Percentiles rank a stretch among this genome's conserved stretches.
These are phyloP conservation scores for Penicillium robsamsonii DNA, from an alignment of 495 filamentous ascomycete genomes.

Conservation along the genomic window DNA sequence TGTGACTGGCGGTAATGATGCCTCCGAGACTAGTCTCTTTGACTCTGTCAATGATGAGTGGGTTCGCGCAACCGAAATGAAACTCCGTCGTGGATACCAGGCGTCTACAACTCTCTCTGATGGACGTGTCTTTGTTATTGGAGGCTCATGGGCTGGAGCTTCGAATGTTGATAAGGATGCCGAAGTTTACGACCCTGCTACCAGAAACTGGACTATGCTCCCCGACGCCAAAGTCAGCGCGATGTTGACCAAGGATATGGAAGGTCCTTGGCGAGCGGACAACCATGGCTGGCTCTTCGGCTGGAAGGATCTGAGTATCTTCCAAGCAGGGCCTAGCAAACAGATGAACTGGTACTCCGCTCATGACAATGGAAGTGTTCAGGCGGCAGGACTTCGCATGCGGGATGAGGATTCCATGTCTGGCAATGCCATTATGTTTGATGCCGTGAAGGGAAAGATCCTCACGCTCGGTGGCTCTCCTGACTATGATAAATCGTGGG, in stretches of 20 bases:
- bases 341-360: conserved; percentile 49
- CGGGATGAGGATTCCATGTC: conserved; percentile 53
- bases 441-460: conserved; percentile 54
- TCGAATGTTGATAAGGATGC: conserved; percentile 46
- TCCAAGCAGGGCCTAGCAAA: conserved; percentile 55
- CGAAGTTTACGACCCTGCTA: conserved; percentile 50
- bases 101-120: conserved; percentile 50
- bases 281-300: conserved; percentile 56
- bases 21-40: conserved; percentile 48
- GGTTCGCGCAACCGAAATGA: conserved; percentile 38
- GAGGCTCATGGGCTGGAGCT: conserved; percentile 55
- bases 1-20: conserved; percentile 52
- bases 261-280: conserved; percentile 26
- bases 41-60: conserved; percentile 27
- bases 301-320: conserved; percentile 52
- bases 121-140: conserved; percentile 58
- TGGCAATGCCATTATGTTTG: conserved; percentile 56
- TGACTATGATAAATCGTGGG: conserved; percentile 42
- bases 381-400: conserved; percentile 30
- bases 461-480: conserved; percentile 50
- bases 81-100: conserved; percentile 57
- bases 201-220: conserved; percentile 39
- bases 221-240: conserved; percentile 36
- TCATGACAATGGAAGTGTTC: conserved; percentile 36
- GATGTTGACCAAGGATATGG: conserved; percentile 52